Conservation (phyloP, 108 stramenopile species). For the Epithemia pelagica region DNA sequence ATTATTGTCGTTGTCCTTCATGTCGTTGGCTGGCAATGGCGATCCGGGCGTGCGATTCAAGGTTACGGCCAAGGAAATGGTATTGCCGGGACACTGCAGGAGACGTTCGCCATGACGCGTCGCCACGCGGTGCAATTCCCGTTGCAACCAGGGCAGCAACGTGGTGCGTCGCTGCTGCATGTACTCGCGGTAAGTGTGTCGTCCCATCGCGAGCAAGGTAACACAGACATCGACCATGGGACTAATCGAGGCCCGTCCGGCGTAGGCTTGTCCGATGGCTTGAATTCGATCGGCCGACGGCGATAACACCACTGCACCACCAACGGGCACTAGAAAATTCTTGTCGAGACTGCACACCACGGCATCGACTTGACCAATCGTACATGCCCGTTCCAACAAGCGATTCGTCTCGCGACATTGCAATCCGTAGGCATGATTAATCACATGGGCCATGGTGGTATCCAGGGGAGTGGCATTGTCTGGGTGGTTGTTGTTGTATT, state of each 20-base stretch:
- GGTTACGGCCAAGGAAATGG: conserved; percentile 94
- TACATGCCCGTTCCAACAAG: conserved; percentile 76
- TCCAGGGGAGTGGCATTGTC: not conserved
- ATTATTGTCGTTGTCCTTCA: not conserved
- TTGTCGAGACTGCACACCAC: conserved; percentile 98
- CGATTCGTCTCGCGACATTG: conserved; percentile 80
- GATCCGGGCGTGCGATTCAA: conserved; percentile 48
- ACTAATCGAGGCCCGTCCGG: conserved; percentile 92
- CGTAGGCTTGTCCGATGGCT: conserved; percentile 86
- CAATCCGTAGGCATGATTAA: conserved; percentile 99
- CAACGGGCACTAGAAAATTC: conserved; percentile 98
- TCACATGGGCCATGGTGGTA: conserved; percentile 74
- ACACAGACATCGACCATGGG: conserved; percentile 96
- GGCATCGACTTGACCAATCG: conserved; percentile 93
- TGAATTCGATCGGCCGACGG: conserved; percentile 64
- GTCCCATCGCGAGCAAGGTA: conserved; percentile 93
- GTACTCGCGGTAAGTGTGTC: conserved; percentile 66
- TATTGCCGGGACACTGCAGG: conserved; percentile 78
- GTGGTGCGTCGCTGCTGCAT: conserved; percentile 48
- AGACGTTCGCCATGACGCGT: conserved; percentile 78
- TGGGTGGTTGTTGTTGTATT: too few species aligned
- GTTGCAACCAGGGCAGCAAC: conserved; percentile 42
- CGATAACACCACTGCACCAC: conserved; percentile 86
- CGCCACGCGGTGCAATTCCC: conserved; percentile 52
- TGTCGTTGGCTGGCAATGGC: not conserved